Percentiles rank a stretch among this genome's conserved stretches.
phyloP scores from a whole-genome alignment of 2,329 filamentous ascomycete genomes.

The Fusarium sp. region DNA sequence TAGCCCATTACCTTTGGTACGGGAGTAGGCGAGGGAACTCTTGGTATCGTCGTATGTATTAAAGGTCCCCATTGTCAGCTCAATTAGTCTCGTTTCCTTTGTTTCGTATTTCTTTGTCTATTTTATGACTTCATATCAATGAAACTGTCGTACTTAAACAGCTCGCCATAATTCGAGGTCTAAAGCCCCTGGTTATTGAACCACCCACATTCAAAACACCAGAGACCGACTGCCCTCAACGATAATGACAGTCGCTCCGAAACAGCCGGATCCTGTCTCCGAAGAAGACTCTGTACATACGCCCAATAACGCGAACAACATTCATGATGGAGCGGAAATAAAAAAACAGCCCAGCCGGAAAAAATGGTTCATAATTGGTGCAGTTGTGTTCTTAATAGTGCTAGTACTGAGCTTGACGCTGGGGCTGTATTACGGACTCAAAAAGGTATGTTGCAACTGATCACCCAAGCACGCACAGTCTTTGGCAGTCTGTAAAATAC shows the following conservation, averaged over 20 bases:
- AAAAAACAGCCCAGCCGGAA: constrained; percentile 10
- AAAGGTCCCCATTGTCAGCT: neutral
- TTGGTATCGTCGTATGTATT: constrained; percentile 12
- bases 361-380: constrained; percentile 26
- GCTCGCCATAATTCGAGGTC: neutral
- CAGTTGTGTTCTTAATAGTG: constrained; percentile 1
- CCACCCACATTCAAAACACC: neutral
- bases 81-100: neutral
- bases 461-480: neutral
- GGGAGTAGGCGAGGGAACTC: neutral
- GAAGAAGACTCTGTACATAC: constrained; percentile 20
- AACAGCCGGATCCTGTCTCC: constrained; percentile 1
- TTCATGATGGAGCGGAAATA: neutral
- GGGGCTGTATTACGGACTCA: constrained; percentile 38
- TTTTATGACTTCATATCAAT: neutral
- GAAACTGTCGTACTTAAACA: neutral
- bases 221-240: constrained; percentile 4
- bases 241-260: constrained; percentile 18
- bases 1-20: neutral
- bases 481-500: neutral
- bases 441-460: constrained; percentile 22
- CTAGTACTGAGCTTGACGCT: constrained; percentile 29
- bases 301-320: neutral
- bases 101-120: neutral
- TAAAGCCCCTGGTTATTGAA: neutral